These are phyloP conservation scores for Salix brachista DNA, from an alignment of 345 rosid genomes.

Conservation along the genomic window DNA sequence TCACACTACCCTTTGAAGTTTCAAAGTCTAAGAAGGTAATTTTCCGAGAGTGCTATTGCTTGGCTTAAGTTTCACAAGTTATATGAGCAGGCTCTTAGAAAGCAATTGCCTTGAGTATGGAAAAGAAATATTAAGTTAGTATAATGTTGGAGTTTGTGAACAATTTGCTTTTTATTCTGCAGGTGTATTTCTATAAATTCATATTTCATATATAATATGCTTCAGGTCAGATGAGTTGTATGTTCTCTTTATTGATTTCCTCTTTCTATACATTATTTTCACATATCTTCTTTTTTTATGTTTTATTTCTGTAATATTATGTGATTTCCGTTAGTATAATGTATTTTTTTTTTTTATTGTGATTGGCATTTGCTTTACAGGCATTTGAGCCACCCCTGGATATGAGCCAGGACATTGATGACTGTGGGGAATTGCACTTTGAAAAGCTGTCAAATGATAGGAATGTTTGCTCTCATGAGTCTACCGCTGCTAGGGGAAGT, in stretches of 20 bases:
- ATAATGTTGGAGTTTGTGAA: not conserved
- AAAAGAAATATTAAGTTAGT: not conserved
- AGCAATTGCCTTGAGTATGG: not conserved
- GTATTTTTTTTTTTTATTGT: slow-evolving; percentile 4
- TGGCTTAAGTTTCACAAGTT: not conserved
- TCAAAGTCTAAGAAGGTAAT: slow-evolving; percentile 58
- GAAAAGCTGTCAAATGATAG: slow-evolving; percentile 43
- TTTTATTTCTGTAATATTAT: not conserved
- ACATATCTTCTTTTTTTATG: not conserved
- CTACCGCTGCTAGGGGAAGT: slow-evolving; percentile 41
- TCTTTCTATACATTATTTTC: not conserved
- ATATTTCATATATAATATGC: slow-evolving; percentile 75
- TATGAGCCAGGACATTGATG: slow-evolving; percentile 70
- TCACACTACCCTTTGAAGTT: slow-evolving; percentile 66
- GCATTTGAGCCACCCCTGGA: slow-evolving; percentile 97
- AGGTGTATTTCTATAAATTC: slow-evolving; percentile 83
- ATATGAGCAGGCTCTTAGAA: not conserved
- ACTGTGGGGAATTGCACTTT: slow-evolving; percentile 38
- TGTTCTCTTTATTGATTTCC: not conserved
- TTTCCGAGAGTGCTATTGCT: not conserved
- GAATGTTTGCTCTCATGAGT: slow-evolving; percentile 37
- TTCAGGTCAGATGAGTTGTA: slow-evolving; percentile 53
- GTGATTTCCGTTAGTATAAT: not conserved
- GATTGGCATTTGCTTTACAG: slow-evolving; percentile 43
- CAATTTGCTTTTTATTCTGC: slow-evolving; percentile 32